Conservation (phyloP, 306 rosid species). For the Gillenia trifoliata region DNA sequence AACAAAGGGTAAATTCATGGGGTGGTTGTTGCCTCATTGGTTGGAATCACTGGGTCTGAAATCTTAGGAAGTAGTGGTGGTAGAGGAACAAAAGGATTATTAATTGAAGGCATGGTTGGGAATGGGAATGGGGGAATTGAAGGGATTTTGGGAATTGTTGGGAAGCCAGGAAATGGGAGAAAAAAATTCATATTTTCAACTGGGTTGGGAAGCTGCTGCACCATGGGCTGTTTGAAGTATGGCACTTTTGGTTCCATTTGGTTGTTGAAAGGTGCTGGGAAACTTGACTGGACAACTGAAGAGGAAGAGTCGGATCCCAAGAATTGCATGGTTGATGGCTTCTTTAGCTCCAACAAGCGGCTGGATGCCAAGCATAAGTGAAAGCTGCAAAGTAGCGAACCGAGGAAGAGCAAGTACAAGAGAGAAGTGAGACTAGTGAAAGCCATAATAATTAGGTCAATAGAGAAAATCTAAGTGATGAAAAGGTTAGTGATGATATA, state of each 20-base stretch:
- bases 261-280: neutral
- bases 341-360: neutral
- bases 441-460: neutral
- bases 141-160: conserved; percentile 6
- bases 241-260: neutral
- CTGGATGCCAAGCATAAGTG: neutral
- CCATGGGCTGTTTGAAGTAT: neutral
- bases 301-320: neutral
- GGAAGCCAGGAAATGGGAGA: neutral
- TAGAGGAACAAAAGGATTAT: neutral
- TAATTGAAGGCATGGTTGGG: neutral
- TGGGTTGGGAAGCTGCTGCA: neutral
- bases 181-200: neutral
- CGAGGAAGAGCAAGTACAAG: conserved; percentile 5
- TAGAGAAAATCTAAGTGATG: neutral
- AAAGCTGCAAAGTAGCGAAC: neutral
- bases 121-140: conserved; percentile 3
- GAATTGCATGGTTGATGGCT: neutral
- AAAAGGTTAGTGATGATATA: neutral
- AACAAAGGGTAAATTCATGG: neutral
- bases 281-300: neutral
- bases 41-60: neutral
- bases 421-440: neutral
- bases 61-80: neutral
- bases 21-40: neutral